These are phyloP conservation scores for Dalbergia cultrata DNA, from an alignment of 306 rosid species.

Conservation along the genomic window DNA sequence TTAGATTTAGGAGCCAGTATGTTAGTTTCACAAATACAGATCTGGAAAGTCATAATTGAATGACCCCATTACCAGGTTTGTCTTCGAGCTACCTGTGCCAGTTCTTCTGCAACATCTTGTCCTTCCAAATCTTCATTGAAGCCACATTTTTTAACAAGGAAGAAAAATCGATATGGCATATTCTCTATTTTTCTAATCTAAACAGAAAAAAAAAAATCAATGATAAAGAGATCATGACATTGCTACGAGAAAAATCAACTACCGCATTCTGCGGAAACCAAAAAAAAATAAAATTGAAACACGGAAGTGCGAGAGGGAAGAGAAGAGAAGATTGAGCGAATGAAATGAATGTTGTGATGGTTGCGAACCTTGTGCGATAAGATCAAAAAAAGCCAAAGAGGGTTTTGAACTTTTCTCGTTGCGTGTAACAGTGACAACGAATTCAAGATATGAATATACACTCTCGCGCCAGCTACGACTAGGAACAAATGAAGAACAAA, in stretches of 20 bases:
- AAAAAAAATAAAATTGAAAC: not conserved
- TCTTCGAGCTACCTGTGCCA: no score
- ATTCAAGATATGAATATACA: not conserved
- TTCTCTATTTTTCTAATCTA: not conserved
- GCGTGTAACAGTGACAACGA: not conserved
- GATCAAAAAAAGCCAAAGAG: not conserved
- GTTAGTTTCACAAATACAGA: no score
- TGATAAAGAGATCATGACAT: not conserved
- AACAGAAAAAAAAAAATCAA: not conserved
- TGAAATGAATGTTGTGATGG: not conserved
- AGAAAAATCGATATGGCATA: not conserved
- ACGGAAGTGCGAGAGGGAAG: not conserved
- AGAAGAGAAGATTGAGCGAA: not conserved
- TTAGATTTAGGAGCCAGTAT: no score
- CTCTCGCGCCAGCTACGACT: not conserved
- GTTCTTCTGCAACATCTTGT: no score
- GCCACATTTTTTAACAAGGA: not conserved
- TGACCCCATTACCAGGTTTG: no score
- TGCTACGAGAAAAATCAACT: not conserved
- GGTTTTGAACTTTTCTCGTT: not conserved
- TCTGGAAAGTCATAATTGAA: no score
- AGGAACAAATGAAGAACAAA: not conserved
- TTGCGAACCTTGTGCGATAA: not conserved
- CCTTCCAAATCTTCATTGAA: not conserved
- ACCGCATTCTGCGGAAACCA: not conserved